Evolutionary conservation across 805 yeast genomes (phyloP).

Genomic region (Spencermartinsiella europaea): DNA sequence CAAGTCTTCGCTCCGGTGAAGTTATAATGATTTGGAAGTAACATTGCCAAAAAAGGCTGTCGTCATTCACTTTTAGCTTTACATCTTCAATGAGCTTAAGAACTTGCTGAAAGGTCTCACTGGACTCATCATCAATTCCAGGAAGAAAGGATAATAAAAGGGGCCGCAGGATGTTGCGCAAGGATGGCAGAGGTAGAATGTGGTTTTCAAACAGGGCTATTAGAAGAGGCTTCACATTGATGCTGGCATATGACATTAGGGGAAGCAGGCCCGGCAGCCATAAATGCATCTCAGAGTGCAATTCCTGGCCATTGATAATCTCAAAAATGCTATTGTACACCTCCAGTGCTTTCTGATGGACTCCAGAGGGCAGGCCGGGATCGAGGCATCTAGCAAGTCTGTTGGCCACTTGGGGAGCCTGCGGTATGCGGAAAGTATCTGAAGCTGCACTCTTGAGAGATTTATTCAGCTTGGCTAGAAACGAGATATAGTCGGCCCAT

Average conservation of each 20-base stretch:
- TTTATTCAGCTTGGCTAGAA: slow-evolving; percentile 71
- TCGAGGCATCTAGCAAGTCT: slow-evolving; percentile 75
- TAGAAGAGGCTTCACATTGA: slow-evolving; percentile 77
- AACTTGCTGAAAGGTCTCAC: slow-evolving; percentile 68
- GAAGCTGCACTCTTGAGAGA: slow-evolving; percentile 47
- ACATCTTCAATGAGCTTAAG: slow-evolving; percentile 57
- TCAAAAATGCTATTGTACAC: slow-evolving; percentile 68
- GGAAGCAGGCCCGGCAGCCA: slow-evolving; percentile 97
- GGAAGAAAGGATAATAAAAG: slow-evolving; percentile 70
- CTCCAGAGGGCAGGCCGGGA: slow-evolving; percentile 87
- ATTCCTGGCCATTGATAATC: slow-evolving; percentile 49
- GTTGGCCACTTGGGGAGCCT: slow-evolving; percentile 60
- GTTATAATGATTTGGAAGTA: slow-evolving; percentile 69
- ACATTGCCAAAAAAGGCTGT: slow-evolving; percentile 81
- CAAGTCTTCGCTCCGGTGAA: slow-evolving; percentile 73
- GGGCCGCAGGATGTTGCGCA: slow-evolving; percentile 61
- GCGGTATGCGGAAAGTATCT: slow-evolving; percentile 45
- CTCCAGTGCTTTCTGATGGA: slow-evolving; percentile 81
- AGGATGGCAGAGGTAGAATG: slow-evolving; percentile 48
- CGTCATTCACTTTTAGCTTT: slow-evolving; percentile 52
- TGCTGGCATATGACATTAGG: slow-evolving; percentile 79
- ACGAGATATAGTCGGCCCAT: slow-evolving; percentile 98
- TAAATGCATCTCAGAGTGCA: slow-evolving; percentile 52
- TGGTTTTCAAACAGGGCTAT: slow-evolving; percentile 55
- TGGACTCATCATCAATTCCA: slow-evolving; percentile 88